Evolutionary conservation across 129 eudicot genomes (phyloP).

Genomic region (Helichrysum umbraculigerum): DNA sequence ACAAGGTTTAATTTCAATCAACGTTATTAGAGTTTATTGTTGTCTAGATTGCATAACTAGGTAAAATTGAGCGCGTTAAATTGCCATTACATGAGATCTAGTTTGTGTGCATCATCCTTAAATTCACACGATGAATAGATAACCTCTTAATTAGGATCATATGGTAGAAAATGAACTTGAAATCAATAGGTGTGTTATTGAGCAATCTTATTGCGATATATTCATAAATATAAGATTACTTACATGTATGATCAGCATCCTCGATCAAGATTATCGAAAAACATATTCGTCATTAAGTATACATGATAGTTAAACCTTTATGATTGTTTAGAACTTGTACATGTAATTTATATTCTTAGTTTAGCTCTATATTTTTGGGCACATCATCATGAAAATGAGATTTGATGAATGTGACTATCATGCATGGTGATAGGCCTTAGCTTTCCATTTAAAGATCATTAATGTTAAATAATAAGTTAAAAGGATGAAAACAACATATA

Average conservation of each 20-base stretch:
- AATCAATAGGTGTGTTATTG: no score
- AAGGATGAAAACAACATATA: constrained; percentile 24
- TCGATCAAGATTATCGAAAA: no score
- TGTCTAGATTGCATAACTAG: background rate
- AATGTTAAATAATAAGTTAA: constrained; percentile 16
- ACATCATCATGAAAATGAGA: background rate
- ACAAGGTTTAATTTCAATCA: background rate
- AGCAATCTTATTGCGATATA: no score
- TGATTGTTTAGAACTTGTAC: background rate
- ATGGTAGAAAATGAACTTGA: no score
- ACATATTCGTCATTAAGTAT: background rate
- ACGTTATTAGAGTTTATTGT: background rate
- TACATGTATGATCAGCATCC: no score
- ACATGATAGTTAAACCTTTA: background rate
- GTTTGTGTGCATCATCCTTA: no score
- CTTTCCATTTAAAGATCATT: constrained; percentile 2
- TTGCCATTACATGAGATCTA: background rate
- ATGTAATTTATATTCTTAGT: background rate
- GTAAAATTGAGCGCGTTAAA: background rate
- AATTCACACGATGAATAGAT: no score
- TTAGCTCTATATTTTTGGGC: no score
- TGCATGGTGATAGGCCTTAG: background rate
- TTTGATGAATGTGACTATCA: constrained; percentile 18
- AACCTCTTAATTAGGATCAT: background rate
- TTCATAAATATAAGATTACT: no score